Base-by-base conservation (phyloP, 2,329 filamentous ascomycete species). In the Fusarium piperis region DNA sequence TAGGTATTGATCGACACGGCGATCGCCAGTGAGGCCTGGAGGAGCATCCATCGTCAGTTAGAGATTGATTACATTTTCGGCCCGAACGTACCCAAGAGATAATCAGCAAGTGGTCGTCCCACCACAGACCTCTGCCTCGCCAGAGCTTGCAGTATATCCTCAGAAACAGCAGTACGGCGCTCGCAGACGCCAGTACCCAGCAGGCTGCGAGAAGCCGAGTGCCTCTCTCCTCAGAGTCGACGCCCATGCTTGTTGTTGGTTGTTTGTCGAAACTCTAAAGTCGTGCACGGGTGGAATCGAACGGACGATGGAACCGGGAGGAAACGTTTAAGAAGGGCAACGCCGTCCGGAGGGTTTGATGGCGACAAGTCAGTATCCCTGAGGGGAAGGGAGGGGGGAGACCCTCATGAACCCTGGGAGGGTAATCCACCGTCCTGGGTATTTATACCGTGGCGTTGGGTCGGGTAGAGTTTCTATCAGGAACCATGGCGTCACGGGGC, bases 101-200 rank as follows among this genome's bases (percentile, higher is more conserved):
- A n/a, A 82, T 75, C 52, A 82, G 68, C 16, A 80, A 52, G 66
- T 80, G 77, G 67, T 82, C 81, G 62, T 82, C 81, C 77, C 79
- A 81, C 78, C 80, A 82, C 28, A 82, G 36, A 51, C 79, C 80
- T 36, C 77, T 75, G 2, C 77, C 77, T 13, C 79, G 76, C 73
- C 77, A 78, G 30, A 77, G 53, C 56, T 82, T 82, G 76, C 80
- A 82, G 74, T 82, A 82, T 32, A 81, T 58, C 7, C 81, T 75
- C 18, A 82, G 59, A 12, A 70, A 67, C 6, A 82, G 62, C 16
- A 81, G 48, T 1, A 79, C 53, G 5, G 67, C 76, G 38, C 72
- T 73, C 1, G 74, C 66, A 2, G 64, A 63, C 0, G 71, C 65
- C 36, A 81, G 44, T 3, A 77, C 74, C 79, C 79, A 81, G 26